Evolutionary conservation across 2,329 filamentous ascomycete species (phyloP).

Genomic region (Paraphaeosphaeria minitans): DNA sequence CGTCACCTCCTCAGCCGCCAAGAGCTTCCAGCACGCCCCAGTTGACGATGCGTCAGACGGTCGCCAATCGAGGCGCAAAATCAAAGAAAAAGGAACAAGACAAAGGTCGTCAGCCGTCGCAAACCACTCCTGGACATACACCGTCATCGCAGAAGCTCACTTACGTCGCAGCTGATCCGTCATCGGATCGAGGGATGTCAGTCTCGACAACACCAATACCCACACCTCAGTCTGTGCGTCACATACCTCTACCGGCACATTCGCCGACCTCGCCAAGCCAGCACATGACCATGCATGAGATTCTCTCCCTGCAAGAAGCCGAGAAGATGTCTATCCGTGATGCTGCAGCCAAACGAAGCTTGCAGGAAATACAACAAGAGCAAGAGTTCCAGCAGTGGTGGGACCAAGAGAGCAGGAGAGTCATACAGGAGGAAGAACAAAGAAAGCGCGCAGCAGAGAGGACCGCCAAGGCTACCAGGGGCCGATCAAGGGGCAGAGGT

Average conservation of each 20-base stretch:
- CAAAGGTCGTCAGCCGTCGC: slow-evolving; percentile 17
- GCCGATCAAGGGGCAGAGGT: slow-evolving; percentile 34
- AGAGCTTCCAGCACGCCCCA: slow-evolving; percentile 51
- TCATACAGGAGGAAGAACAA: slow-evolving; percentile 64
- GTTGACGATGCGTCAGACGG: slow-evolving; percentile 66
- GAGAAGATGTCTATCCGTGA: slow-evolving; percentile 85
- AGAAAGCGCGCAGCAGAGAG: slow-evolving; percentile 44
- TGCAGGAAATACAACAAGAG: slow-evolving; percentile 95
- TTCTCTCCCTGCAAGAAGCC: slow-evolving; percentile 82
- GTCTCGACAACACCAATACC: slow-evolving; percentile 41
- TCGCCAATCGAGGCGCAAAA: slow-evolving; percentile 43
- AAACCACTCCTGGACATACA: slow-evolving; percentile 18
- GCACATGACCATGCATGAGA: slow-evolving; percentile 81
- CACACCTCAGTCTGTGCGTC: slow-evolving; percentile 54
- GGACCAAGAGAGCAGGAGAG: slow-evolving; percentile 79
- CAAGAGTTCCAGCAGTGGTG: slow-evolving; percentile 98
- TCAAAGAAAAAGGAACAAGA: slow-evolving; percentile 36
- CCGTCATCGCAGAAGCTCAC: slow-evolving; percentile 32
- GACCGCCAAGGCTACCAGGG: slow-evolving; percentile 28
- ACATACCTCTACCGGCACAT: slow-evolving; percentile 59
- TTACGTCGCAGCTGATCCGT: slow-evolving; percentile 18
- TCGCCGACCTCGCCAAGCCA: slow-evolving; percentile 67
- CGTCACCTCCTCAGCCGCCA: slow-evolving; percentile 26
- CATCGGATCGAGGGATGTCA: slow-evolving; percentile 41
- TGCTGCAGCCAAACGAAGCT: slow-evolving; percentile 81